Conservation (phyloP, 108 stramenopile species). For the Pseudonitzschia delicatissima region DNA sequence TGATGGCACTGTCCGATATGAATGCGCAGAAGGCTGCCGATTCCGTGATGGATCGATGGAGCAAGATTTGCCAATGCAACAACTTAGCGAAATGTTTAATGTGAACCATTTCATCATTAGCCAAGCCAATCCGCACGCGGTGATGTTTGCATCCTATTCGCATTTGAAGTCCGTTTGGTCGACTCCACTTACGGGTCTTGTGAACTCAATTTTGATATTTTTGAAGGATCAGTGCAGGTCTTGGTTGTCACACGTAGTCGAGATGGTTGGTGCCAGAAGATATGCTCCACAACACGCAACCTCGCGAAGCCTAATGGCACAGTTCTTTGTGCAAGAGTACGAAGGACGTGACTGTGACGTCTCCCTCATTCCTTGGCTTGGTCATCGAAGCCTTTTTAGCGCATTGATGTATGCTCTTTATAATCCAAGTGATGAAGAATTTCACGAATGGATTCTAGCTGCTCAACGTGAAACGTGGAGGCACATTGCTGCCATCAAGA, state of each 20-base stretch:
- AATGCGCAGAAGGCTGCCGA: conserved; percentile 48
- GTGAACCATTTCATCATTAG: conserved; percentile 97
- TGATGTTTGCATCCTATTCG: conserved; percentile 85
- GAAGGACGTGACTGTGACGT: conserved; percentile 94
- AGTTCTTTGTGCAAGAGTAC: conserved; percentile 91
- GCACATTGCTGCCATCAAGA: conserved; percentile 83
- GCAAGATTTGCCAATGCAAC: conserved; percentile 96
- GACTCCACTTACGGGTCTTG: conserved; percentile 68
- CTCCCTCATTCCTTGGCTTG: conserved; percentile 92
- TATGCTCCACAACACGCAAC: conserved; percentile 83
- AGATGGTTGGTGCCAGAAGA: conserved; percentile 74
- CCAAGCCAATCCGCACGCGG: conserved; percentile 94
- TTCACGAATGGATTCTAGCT: conserved; percentile 72
- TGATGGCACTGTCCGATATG: conserved; percentile 87
- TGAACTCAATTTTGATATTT: conserved; percentile 81
- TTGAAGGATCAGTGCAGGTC: conserved; percentile 81
- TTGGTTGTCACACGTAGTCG: conserved; percentile 81
- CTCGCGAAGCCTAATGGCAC: conserved; percentile 61
- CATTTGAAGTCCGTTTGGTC: conserved; percentile 73
- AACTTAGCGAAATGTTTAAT: conserved; percentile 98
- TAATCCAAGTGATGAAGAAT: conserved; percentile 87
- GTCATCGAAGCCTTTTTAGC: conserved; percentile 73
- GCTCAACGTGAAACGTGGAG: conserved; percentile 89
- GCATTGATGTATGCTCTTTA: conserved; percentile 81
- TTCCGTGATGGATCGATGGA: conserved; percentile 91